Base-by-base conservation (phyloP, 2,329 filamentous ascomycete genomes). In the Colletotrichum gigasporum region DNA sequence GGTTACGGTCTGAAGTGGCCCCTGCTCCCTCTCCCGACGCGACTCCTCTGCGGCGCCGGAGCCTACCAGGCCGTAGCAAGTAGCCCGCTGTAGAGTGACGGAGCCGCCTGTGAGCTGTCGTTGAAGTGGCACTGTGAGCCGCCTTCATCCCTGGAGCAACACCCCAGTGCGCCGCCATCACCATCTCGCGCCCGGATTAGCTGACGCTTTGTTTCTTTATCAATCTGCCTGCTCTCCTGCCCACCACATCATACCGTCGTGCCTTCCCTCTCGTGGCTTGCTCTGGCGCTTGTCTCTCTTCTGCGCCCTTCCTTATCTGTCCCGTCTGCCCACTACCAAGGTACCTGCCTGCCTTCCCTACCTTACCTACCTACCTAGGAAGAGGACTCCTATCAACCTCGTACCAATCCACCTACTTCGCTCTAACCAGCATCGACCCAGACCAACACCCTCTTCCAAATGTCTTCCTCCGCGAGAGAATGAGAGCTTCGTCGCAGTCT, bases 401-500 rank as follows among this genome's bases (percentile, higher is more conserved):
- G 2, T 32, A 30, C 22, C 11, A 32, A 26, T 37, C 35, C 22
- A 47, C n/a, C 39, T 41, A 16, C 14, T 37, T 30, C 44, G 8
- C 11, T 24, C 47, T 30, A 30, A 39, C 34, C n/a, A 22, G n/a
- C 48, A 22, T 12, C 26, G 14, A 34, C 24, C 9, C 6, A 12
- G 26, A 24, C 4, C 11, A 30, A 24, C 4, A 41, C 26, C 35
- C 28, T 30, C 22, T 35, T 7, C 20, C 42, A n/a, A 50, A 65
- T 65, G 62, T 53, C 56, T 65, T 22, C 18, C 37, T n/a, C 34
- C 11, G 63, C 58, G 39, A 63, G 51, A 65, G 44, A 52, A 65
- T 65, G 63, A 65, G 45, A 63, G 45, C 62, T 47, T 55, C 52
- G 51, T 63, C 51, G 52, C 63, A 63, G 18, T 34, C 59, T 39